Evolutionary conservation across 2,329 filamentous ascomycete species (phyloP).

Genomic region (Emmonsiellopsis sp.): DNA sequence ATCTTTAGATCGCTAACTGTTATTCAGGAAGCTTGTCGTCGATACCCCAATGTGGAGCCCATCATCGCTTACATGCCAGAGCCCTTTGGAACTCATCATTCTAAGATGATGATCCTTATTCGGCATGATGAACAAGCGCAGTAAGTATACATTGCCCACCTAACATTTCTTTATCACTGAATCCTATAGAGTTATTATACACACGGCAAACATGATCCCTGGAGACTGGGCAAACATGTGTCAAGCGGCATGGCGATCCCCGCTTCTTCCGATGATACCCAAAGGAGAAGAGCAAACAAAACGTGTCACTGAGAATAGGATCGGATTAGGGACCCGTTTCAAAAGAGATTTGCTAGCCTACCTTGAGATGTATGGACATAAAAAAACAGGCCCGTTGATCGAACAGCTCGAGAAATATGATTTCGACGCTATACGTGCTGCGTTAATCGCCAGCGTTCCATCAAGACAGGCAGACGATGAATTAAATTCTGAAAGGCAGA

Average conservation of each 20-base stretch:
- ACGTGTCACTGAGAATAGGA: slow-evolving; percentile 5
- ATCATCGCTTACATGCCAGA: slow-evolving; percentile 72
- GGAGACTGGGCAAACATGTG: slow-evolving; percentile 84
- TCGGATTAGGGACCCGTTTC: slow-evolving; percentile 61
- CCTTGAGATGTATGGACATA: slow-evolving; percentile 56
- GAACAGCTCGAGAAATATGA: slow-evolving; percentile 53
- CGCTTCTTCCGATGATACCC: slow-evolving; percentile 48
- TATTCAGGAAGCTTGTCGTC: slow-evolving; percentile 49
- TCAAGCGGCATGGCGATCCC: slow-evolving; percentile 72
- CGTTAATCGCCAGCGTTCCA: slow-evolving; percentile 70
- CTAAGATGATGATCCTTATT: slow-evolving; percentile 80
- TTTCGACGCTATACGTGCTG: slow-evolving; percentile 59
- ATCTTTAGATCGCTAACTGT: background rate
- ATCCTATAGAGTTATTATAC: slow-evolving; percentile 54
- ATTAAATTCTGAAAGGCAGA: slow-evolving; percentile 35
- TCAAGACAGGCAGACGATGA: slow-evolving; percentile 48
- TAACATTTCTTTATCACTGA: slow-evolving; percentile 2
- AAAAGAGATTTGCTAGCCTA: slow-evolving; percentile 68
- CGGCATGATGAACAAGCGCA: slow-evolving; percentile 68
- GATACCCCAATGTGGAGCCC: slow-evolving; percentile 58
- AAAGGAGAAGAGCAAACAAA: background rate
- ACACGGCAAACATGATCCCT: slow-evolving; percentile 85
- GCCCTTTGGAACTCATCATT: slow-evolving; percentile 74
- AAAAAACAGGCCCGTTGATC: slow-evolving; percentile 45
- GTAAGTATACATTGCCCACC: slow-evolving; percentile 18